Evolutionary conservation across 768 basidiomycete species (phyloP), one percentile per base, ranked within the genome.

Genomic region (Rhodotorula toruloides): DNA sequence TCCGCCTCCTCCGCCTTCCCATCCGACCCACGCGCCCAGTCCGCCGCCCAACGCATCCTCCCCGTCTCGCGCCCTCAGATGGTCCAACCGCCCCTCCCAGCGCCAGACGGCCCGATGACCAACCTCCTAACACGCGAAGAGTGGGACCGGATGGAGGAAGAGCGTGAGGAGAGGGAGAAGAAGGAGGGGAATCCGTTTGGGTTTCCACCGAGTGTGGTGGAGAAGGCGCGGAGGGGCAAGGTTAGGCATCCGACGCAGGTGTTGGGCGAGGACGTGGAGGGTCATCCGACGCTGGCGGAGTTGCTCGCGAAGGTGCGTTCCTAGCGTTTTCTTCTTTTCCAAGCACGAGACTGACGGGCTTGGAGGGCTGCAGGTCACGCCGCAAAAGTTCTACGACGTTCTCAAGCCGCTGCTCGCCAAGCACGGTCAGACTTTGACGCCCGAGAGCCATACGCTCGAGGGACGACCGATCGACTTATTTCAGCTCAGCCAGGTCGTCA

Each of bases 401-500:
- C 47, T 66, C 12, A 39, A 49, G 16, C 65, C 49, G 10, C 2
- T 22, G 11, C 25, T 54, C n/a, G 19, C 40, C 2, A 60, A 61
- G 58, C 58, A 54, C 11, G 48, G 48, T 2, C 53, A 65, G 12
- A 37, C n/a, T 11, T 27, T 56, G 13, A 12, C 40, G 37, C 65
- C 34, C 22, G 40, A 49, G 19, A 46, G 54, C 11, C 61, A 50
- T 48, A n/a, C 39, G n/a, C 27, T 66, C 58, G 65, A 61, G 4
- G 21, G 2, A 1, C 47, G 37, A 13, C 44, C 27, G 7, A 19
- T 66, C 54, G 65, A 66, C 34, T 54, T 66, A 14, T 37, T 43
- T 19, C 65, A 59, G 32, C 54, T 66, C 17, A 60, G 53, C 29
- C 47, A 54, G 34, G 36, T 50, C 31, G 65, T 66, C 54, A 58